phyloP scores from a whole-genome alignment of 257 asterid genomes.

The Ilex aquifolium region DNA sequence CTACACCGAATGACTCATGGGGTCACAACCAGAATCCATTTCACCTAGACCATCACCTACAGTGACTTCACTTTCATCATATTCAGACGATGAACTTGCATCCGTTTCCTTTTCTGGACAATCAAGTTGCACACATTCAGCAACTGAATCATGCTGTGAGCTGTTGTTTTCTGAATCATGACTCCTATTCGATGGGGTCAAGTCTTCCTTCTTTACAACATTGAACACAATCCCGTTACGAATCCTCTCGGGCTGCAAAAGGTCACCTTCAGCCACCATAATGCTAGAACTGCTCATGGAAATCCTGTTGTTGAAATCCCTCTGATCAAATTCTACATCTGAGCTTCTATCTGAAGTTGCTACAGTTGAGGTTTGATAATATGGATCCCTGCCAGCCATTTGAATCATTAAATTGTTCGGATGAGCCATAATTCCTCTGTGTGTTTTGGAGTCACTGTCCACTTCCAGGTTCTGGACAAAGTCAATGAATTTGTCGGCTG shows the following conservation, averaged over 20 bases:
- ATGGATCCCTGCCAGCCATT: slow-evolving; percentile 24
- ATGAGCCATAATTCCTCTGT: slow-evolving; percentile 20
- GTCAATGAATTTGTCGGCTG: slow-evolving; percentile 76
- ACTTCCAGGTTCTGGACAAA: slow-evolving; percentile 61
- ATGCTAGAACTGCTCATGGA: slow-evolving; percentile 36
- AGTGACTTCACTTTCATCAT: slow-evolving; percentile 24
- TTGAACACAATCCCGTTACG: slow-evolving; percentile 77
- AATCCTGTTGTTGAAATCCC: slow-evolving; percentile 29
- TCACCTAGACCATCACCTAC: background rate
- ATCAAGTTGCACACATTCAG: slow-evolving; percentile 73
- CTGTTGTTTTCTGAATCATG: slow-evolving; percentile 43
- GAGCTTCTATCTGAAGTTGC: slow-evolving; percentile 44
- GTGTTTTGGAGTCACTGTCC: slow-evolving; percentile 21
- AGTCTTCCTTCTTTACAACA: slow-evolving; percentile 63
- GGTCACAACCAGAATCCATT: background rate
- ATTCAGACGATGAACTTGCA: slow-evolving; percentile 51
- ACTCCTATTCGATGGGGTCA: slow-evolving; percentile 63
- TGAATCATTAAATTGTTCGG: slow-evolving; percentile 21
- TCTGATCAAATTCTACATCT: slow-evolving; percentile 46
- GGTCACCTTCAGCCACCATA: slow-evolving; percentile 68
- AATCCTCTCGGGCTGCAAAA: slow-evolving; percentile 75
- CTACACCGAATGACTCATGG: background rate
- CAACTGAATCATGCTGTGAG: slow-evolving; percentile 31
- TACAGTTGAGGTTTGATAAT: slow-evolving; percentile 30
- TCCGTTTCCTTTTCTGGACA: slow-evolving; percentile 50